Evolutionary conservation across 2,329 filamentous ascomycete genomes (phyloP).

Genomic region (Beauveria caledonica): DNA sequence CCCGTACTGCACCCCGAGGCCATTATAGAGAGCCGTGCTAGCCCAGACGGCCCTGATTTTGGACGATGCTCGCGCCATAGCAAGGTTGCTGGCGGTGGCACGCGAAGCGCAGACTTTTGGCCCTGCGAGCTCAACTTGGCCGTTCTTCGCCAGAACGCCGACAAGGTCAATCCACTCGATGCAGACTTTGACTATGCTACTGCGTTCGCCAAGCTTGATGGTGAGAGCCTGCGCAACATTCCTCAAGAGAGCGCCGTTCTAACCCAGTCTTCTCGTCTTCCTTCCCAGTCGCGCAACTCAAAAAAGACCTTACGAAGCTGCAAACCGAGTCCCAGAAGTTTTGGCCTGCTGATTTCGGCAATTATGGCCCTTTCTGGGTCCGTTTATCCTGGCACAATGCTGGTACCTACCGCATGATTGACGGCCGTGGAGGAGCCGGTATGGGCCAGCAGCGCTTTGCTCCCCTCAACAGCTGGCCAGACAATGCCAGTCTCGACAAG

Average conservation of each 20-base stretch:
- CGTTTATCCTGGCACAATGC: slow-evolving; percentile 77
- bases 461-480: slow-evolving; percentile 73
- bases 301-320: slow-evolving; percentile 60
- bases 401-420: slow-evolving; percentile 64
- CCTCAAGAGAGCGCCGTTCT: neutral
- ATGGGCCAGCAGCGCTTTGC: slow-evolving; percentile 72
- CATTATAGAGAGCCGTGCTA: slow-evolving; percentile 1
- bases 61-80: slow-evolving; percentile 9
- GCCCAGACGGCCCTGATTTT: neutral
- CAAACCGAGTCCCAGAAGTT: slow-evolving; percentile 74
- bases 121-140: slow-evolving; percentile 58
- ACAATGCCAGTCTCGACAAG: slow-evolving; percentile 73
- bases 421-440: slow-evolving; percentile 68
- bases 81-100: slow-evolving; percentile 53
- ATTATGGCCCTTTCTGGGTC: slow-evolving; percentile 74
- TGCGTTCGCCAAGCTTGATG: slow-evolving; percentile 59
- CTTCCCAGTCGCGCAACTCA: slow-evolving; percentile 50
- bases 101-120: slow-evolving; percentile 66
- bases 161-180: slow-evolving; percentile 53
- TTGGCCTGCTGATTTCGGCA: slow-evolving; percentile 76
- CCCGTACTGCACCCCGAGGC: slow-evolving; percentile 7
- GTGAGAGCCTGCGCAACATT: neutral
- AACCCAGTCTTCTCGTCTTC: neutral
- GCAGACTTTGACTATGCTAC: slow-evolving; percentile 63
- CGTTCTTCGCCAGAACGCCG: slow-evolving; percentile 64